Percentiles rank a stretch among this genome's conserved stretches.
phyloP scores from a whole-genome alignment of 2,329 filamentous ascomycete genomes.

The Phoma sp. region DNA sequence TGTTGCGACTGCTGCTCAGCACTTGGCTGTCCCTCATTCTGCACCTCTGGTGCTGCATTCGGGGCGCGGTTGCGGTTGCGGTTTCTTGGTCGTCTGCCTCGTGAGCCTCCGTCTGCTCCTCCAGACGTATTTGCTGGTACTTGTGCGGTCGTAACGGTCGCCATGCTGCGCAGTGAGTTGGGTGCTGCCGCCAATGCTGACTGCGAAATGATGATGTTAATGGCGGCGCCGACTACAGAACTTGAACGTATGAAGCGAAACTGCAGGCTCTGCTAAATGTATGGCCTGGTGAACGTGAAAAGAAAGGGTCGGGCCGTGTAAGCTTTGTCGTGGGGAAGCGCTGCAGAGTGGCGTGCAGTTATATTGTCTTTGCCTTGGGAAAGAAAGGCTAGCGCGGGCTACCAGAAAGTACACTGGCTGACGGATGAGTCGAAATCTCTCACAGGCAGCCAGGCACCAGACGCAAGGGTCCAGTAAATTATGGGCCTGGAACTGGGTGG shows the following conservation, averaged over 20 bases:
- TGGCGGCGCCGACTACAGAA: neutral
- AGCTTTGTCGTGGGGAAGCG: slow-evolving; percentile 8
- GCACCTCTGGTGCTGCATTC: slow-evolving; percentile 27
- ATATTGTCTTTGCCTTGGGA: slow-evolving; percentile 6
- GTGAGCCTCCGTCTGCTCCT: slow-evolving; percentile 24
- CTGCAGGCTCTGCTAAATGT: slow-evolving; percentile 40
- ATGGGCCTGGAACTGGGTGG: slow-evolving; percentile 12
- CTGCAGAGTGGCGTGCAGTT: slow-evolving; percentile 31
- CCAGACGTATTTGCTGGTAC: slow-evolving; percentile 17
- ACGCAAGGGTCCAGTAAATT: slow-evolving; percentile 4
- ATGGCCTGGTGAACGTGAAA: slow-evolving; percentile 38
- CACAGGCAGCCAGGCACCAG: slow-evolving; percentile 17
- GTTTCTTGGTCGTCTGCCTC: slow-evolving; percentile 33
- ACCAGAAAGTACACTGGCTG: slow-evolving; percentile 6
- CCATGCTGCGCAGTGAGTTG: slow-evolving; percentile 25
- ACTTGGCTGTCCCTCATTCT: slow-evolving; percentile 25
- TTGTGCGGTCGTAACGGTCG: slow-evolving; percentile 26
- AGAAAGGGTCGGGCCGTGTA: slow-evolving; percentile 13
- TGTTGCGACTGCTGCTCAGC: slow-evolving; percentile 25
- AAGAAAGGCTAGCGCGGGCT: slow-evolving; percentile 12
- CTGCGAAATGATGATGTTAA: neutral
- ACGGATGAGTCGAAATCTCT: slow-evolving; percentile 22
- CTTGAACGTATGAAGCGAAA: slow-evolving; percentile 2
- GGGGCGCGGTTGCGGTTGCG: slow-evolving; percentile 26
- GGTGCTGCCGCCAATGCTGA: slow-evolving; percentile 4